Evolutionary conservation across 1,139 yeast genomes (phyloP), one percentile per base, ranked within the genome.

Genomic region (Blastobotrys capitulatus): DNA sequence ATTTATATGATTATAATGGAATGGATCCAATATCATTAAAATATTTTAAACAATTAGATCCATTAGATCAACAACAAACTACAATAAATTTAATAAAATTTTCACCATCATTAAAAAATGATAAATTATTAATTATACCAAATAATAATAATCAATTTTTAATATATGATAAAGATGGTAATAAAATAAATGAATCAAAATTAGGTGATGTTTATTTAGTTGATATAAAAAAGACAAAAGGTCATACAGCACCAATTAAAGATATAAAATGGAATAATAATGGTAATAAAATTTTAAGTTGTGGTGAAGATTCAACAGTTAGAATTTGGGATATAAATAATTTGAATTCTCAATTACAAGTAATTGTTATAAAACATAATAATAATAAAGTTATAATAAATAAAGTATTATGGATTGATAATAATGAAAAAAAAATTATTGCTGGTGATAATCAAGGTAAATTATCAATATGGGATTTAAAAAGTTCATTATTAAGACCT

Each of bases 121-220:
- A 60, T 6, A 32, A 50, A 3, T 20, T 13, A 2, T 47, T 68
- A 5, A 54, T 68, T 15, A 62, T 60, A 2, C 54, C 65, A 10
- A 61, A 68, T 1, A 57, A 63, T 12, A 50, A 57, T 26, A 52
- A 61, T 22, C 60, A 58, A 44, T 63, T 70, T 1, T 56, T 55
- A 48, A 46, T 66, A 1, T 58, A 50, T 46, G 45, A 60, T 19
- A 50, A 66, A 25, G 65, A 64, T 40, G 69, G 69, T 15, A 47
- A 41, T 1, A 60, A 55, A 16, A 40, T 60, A 6, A 62, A 60
- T 1, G 66, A 63, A 46, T 68, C 53, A 42, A 58, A 55, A 5
- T 55, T 62, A 1, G 73, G 73, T 6, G 73, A 69, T 43, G 66
- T 66, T 64, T 69, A 69, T 50, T 54, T 69, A 13, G 63, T 66